A percentile compares a stretch with the other conserved stretches of the same genome.
These are phyloP conservation scores for Chloranthus sessilifolius DNA, from an alignment of 164 flowering plant genomes.

Conservation along the genomic window DNA sequence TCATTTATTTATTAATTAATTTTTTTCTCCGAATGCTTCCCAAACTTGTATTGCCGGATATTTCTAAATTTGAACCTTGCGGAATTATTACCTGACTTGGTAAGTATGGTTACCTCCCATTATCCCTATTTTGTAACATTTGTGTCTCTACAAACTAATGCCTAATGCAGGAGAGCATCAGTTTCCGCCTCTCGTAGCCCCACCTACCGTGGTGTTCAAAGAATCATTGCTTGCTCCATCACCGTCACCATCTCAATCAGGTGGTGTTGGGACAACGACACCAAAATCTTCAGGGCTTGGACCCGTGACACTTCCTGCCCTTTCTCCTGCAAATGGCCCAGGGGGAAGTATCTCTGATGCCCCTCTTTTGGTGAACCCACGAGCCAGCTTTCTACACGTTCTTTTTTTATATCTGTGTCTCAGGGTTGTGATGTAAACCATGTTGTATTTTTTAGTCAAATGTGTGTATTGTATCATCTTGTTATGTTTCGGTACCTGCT, in stretches of 20 bases:
- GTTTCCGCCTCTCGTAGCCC: constrained; percentile 68
- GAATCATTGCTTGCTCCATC: constrained; percentile 52
- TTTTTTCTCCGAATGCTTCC: not conserved
- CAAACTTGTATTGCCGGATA: not conserved
- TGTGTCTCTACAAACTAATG: not conserved
- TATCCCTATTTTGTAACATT: not conserved
- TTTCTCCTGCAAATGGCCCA: constrained; percentile 64
- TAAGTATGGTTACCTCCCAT: not conserved
- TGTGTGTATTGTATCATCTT: constrained; percentile 18
- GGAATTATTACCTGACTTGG: too few species aligned
- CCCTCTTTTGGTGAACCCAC: constrained; percentile 29
- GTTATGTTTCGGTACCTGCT: constrained; percentile 2
- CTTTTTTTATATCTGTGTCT: constrained; percentile 22
- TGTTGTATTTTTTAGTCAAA: constrained; percentile 18
- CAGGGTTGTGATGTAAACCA: constrained; percentile 20
- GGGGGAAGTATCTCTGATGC: constrained; percentile 46
- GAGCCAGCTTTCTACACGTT: constrained; percentile 17
- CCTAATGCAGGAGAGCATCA: constrained; percentile 55
- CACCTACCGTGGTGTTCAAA: constrained; percentile 41
- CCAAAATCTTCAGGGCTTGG: constrained; percentile 39
- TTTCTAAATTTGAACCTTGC: too few species aligned
- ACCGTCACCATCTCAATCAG: constrained; percentile 55
- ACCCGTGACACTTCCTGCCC: constrained; percentile 33
- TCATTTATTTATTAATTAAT: not conserved
- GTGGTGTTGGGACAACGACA: constrained; percentile 30